Evolutionary conservation across 169 alveolate species (phyloP).

Genomic region (Ichthyophthirius multifiliis): DNA sequence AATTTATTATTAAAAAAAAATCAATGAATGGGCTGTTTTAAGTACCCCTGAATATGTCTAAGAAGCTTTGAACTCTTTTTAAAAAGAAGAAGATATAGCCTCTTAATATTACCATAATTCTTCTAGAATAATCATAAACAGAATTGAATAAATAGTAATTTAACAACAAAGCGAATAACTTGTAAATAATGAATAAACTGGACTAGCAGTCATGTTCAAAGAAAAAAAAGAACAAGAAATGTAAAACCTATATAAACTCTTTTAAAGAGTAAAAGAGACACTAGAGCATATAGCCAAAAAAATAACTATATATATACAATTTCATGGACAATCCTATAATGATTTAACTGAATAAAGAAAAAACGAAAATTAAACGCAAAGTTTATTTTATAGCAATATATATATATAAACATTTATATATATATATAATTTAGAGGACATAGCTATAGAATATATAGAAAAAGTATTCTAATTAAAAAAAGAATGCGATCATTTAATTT

Average conservation of each 20-base stretch:
- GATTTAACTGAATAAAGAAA: neutral
- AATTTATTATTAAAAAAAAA: neutral
- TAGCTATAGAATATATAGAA: neutral
- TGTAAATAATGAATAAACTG: neutral
- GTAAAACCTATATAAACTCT: neutral
- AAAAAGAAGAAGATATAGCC: constrained; percentile 17
- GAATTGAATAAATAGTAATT: neutral
- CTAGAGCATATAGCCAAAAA: neutral
- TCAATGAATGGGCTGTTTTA: neutral
- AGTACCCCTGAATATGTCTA: neutral
- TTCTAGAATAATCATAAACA: neutral
- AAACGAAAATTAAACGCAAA: neutral
- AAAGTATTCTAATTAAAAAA: constrained; percentile 43
- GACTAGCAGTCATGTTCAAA: neutral
- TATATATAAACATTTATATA: neutral
- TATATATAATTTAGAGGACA: neutral
- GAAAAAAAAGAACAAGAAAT: neutral
- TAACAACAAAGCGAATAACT: neutral
- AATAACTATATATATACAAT: neutral
- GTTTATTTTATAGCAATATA: neutral
- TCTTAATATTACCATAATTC: neutral
- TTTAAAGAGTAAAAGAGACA: neutral
- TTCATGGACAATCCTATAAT: neutral
- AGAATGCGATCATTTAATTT: constrained; percentile 67
- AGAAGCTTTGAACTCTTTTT: neutral